Evolutionary conservation across 225 moss, liverwort and hornwort species (phyloP), one percentile per base, ranked within the genome.

Genomic region (Lunularia cruciata): DNA sequence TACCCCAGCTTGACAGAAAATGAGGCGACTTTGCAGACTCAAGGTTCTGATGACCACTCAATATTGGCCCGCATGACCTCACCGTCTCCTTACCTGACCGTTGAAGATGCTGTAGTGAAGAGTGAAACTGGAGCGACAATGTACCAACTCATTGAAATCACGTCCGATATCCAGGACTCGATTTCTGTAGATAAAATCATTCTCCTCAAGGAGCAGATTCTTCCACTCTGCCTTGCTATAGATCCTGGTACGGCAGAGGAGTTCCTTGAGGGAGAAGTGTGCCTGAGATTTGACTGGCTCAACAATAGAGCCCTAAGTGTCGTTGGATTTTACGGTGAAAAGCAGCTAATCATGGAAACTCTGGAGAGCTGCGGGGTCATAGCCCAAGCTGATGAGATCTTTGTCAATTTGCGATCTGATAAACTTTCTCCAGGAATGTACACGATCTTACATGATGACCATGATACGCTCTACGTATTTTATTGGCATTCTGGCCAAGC

Each of bases 271-370:
- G 73, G 63, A 18, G 68, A 63, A 31, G 26, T 27, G 0, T 35
- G 30, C 13, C 23, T 83, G 5, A 38, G 64, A n/a, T 86, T 86
- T 25, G 66, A 53, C 12, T 26, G 23, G 1, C 59, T 90, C 26
- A 75, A 90, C 30, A 47, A 7, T 0, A 74, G 34, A 9, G 62
- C 77, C 0, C 16, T 66, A 57, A 75, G 47, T 8, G 56, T 72
- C 14, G 57, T 83, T 18, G 89, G 89, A 0, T 81, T 74, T 25
- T 90, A 81, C 25, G 89, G 90, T 14, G 61, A 71, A 19, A 90
- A 84, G 38, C 35, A 47, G 26, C 73, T 75, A 0, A 82, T 90
- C 81, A 33, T 68, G 28, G 82, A 77, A 3, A 37, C 79, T 25
- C 81, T 90, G 40, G 25, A 47, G 4, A 10, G 34, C 0, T 36